Conservation (phyloP, 352 stramenopile genomes). For the Phytopythium cucurbitacearum region DNA sequence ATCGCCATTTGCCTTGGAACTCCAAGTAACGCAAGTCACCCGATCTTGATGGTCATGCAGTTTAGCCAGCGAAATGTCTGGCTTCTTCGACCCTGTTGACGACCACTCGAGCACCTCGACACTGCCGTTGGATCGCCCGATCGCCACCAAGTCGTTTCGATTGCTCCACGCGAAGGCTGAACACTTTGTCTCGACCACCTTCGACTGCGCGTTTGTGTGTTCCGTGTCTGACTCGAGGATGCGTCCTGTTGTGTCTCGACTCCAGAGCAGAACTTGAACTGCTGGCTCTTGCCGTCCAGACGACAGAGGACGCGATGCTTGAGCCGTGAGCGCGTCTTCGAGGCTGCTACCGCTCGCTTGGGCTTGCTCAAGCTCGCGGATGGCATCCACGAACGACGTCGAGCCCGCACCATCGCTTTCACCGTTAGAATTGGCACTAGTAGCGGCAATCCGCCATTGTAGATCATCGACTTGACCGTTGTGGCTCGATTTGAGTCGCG, state of each 20-base stretch:
- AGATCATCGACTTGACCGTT: constrained; percentile 31
- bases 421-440: background rate
- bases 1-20: background rate
- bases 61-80: constrained; percentile 5
- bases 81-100: background rate
- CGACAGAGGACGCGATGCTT: background rate
- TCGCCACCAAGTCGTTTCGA: constrained; percentile 18
- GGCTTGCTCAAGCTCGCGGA: constrained; percentile 46
- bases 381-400: constrained; percentile 35
- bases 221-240: constrained; percentile 38
- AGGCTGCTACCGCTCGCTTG: constrained; percentile 41
- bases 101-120: constrained; percentile 28
- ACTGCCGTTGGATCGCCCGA: constrained; percentile 39
- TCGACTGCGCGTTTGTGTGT: constrained; percentile 20
- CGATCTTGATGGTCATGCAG: constrained; percentile 54
- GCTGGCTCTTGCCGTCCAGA: background rate
- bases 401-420: background rate
- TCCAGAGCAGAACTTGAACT: constrained; percentile 40
- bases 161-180: constrained; percentile 25
- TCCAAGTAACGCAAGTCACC: constrained; percentile 42
- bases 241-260: constrained; percentile 19
- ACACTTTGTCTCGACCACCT: constrained; percentile 12
- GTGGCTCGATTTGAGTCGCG: constrained; percentile 43
- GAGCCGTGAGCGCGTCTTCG: constrained; percentile 40
- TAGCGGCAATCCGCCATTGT: constrained; percentile 31